These are phyloP conservation scores for Aureobasidium sp. DNA, from an alignment of 2,329 filamentous ascomycete species.

Conservation along the genomic window DNA sequence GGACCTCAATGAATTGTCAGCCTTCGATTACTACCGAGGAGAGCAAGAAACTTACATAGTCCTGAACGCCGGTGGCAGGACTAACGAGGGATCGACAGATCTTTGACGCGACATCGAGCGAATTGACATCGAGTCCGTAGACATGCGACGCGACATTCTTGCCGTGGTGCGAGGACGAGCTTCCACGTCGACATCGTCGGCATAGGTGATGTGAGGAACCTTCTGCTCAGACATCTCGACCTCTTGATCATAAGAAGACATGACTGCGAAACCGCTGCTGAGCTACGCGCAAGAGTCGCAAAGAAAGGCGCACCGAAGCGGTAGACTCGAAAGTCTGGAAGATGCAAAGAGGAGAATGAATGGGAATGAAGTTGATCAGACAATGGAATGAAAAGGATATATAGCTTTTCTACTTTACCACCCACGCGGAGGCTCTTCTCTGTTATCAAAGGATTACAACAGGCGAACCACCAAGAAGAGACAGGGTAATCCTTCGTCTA, in stretches of 20 bases:
- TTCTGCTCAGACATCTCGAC: not conserved
- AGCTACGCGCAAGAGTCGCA: not conserved
- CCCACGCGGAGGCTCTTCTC: not conserved
- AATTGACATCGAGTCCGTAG: constrained; percentile 31
- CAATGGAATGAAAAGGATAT: not conserved
- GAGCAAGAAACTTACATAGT: constrained; percentile 27
- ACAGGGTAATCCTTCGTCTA: not conserved
- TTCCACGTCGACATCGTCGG: constrained; percentile 33
- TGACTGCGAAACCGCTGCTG: not conserved
- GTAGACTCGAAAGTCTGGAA: not conserved
- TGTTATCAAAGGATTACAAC: not conserved
- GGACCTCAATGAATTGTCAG: constrained; percentile 25
- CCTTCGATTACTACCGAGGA: not conserved
- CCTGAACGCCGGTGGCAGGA: constrained; percentile 38
- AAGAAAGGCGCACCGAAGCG: not conserved
- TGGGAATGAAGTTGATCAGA: not conserved
- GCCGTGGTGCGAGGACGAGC: constrained; percentile 23
- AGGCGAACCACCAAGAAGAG: not conserved
- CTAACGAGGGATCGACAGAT: constrained; percentile 37
- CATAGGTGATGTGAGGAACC: constrained; percentile 24
- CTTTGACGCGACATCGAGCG: constrained; percentile 30
- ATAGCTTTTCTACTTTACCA: not conserved
- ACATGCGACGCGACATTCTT: constrained; percentile 21
- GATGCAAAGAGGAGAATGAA: not conserved
- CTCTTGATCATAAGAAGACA: not conserved